Base-by-base conservation (phyloP, 139 green algal genomes). In the Auxenochlorella pyrenoidosa region DNA sequence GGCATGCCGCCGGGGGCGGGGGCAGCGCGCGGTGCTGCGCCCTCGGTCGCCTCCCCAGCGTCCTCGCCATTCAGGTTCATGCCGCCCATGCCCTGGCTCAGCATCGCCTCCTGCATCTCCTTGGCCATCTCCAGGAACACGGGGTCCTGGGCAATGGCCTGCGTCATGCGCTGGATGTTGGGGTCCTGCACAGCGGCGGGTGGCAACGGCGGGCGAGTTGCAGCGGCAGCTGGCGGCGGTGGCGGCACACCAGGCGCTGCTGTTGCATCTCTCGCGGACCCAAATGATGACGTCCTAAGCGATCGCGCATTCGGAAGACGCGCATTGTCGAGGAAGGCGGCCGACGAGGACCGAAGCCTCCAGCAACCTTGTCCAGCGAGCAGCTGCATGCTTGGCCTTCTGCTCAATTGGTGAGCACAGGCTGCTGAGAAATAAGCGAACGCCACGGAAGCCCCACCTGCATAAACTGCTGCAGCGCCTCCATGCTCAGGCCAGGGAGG, bases 121-220 rank as follows among this genome's bases (percentile, higher is more conserved):
- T 88, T 88, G 36, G 89, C 89, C 80, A 92, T 90, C 73, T 90
- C 86, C 79, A 88, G 70, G 41, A 92, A 92, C 44, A 84, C 75
- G 13, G 89, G 89, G 79, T 92, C 89, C 30, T 90, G 73, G 28
- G 89, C 41, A 18, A 92, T 90, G 6, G 89, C 86, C 88, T 92
- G 71, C 40, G 89, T 92, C 89, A 92, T 92, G 79, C 86, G 89
- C 70, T 87, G 89, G 81, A 92, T 90, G 72, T 88, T 88, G 34
- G 89, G 89, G 88, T 92, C 86, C 89, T 92, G 89, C 71, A 38
- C 16, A 63, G 34, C 12, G 34, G 44, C 34, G 75, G 13, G 54
- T 24, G 68, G 75, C n/a, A 51, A 44, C 76, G 32, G 32, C 26
- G 79, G 1, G 36, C 6, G 30, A 44, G 70, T 43, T 47, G 34